phyloP scores from a whole-genome alignment of 352 stramenopile genomes.

The Aphanomyces astaci region DNA sequence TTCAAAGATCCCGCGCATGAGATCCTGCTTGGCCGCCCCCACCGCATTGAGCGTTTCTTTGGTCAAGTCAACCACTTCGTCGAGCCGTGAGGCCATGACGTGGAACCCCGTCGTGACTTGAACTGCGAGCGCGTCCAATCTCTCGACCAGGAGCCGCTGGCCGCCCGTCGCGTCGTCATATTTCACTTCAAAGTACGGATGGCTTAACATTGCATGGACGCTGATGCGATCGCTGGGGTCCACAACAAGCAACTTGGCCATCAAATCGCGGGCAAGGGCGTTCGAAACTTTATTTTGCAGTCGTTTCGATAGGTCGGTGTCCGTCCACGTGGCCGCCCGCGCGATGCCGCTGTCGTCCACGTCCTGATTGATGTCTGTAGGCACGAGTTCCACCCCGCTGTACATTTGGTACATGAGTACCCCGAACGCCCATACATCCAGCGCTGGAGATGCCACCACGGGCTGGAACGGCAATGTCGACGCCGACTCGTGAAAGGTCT shows the following conservation, averaged over 20 bases:
- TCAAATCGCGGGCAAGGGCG: constrained; percentile 18
- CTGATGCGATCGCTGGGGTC: constrained; percentile 11
- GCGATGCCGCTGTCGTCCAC: neutral
- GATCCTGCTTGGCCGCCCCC: neutral
- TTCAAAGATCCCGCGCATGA: constrained; percentile 12
- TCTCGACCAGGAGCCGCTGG: neutral
- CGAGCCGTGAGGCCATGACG: neutral
- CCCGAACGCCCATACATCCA: constrained; percentile 26
- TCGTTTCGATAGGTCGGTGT: constrained; percentile 4
- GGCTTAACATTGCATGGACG: constrained; percentile 6
- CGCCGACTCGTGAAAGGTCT: neutral
- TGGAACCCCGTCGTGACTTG: neutral
- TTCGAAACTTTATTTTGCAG: constrained; percentile 20
- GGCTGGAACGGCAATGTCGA: constrained; percentile 7
- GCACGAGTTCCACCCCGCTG: constrained; percentile 6
- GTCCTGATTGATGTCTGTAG: constrained; percentile 22
- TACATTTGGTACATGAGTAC: constrained; percentile 26
- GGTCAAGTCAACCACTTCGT: neutral
- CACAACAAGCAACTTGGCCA: constrained; percentile 17
- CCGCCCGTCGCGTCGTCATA: neutral
- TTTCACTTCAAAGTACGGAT: constrained; percentile 22
- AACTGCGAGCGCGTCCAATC: neutral
- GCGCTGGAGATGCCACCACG: neutral
- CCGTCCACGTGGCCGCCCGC: constrained; percentile 16
- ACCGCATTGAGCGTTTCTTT: neutral